These are phyloP conservation scores for Eucalyptus sp. DNA, from an alignment of 345 rosid species.

Conservation along the genomic window DNA sequence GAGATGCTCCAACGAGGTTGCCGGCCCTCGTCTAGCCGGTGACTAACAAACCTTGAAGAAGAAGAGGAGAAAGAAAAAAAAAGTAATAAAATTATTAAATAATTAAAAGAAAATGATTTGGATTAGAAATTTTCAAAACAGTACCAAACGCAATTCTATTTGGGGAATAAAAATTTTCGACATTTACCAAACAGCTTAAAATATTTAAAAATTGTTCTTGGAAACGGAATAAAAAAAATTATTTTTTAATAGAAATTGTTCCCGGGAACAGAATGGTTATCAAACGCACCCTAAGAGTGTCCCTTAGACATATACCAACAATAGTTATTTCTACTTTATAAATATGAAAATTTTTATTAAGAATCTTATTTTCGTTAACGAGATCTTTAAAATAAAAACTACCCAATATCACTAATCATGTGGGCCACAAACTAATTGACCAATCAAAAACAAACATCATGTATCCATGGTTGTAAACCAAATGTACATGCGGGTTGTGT, in stretches of 20 bases:
- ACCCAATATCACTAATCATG: too few relatives aligned
- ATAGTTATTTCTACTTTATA: neutral
- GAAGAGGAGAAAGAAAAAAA: too few relatives aligned
- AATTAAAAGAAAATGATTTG: too few relatives aligned
- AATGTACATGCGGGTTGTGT: too few relatives aligned
- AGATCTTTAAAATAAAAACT: neutral
- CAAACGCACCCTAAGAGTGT: fast-evolving
- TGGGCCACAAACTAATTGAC: too few relatives aligned
- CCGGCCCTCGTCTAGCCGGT: fast-evolving
- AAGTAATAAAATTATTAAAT: too few relatives aligned
- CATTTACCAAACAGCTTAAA: fast-evolving
- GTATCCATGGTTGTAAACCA: too few relatives aligned
- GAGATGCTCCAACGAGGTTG: fast-evolving
- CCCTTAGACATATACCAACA: fast-evolving
- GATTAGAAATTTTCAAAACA: too few relatives aligned
- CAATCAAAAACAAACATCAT: too few relatives aligned
- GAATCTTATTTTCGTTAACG: neutral
- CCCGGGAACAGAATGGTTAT: fast-evolving
- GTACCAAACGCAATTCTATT: fast-evolving
- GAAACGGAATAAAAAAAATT: fast-evolving
- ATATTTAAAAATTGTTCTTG: fast-evolving
- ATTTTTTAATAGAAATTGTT: too few relatives aligned
- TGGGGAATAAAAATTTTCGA: fast-evolving
- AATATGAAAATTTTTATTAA: neutral
- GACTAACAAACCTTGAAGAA: fast-evolving